Conservation (phyloP, 1,284 basidiomycete species). For the Ustilago xerochloae region DNA sequence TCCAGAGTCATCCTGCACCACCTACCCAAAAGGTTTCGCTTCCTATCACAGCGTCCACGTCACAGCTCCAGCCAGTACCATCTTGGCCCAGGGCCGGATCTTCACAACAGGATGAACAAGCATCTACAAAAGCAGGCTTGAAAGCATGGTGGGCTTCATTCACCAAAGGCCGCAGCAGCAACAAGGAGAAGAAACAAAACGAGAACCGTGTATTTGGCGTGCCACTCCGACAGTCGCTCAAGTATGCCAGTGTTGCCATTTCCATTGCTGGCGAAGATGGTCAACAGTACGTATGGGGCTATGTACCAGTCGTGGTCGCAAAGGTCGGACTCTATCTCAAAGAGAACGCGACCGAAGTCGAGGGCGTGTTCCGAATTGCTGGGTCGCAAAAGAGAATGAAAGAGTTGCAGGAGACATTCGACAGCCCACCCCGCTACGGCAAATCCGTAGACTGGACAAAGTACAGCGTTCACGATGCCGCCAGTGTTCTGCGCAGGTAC, state of each 20-base stretch:
- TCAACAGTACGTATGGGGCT: conserved; percentile 72
- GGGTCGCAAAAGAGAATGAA: conserved; percentile 90
- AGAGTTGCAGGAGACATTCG: conserved; percentile 89
- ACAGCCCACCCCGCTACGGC: conserved; percentile 88
- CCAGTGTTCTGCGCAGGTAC: conserved; percentile 93
- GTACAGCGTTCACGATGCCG: conserved; percentile 94
- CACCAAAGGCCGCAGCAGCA: conserved; percentile 41
- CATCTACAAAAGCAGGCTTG: conserved; percentile 53
- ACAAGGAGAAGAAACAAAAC: conserved; percentile 46
- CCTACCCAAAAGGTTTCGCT: conserved; percentile 20
- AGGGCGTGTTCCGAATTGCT: conserved; percentile 86
- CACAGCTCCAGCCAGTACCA: conserved; percentile 42
- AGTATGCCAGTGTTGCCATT: conserved; percentile 91
- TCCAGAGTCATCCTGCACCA: conserved; percentile 36
- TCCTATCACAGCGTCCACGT: conserved; percentile 31
- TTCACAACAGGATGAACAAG: conserved; percentile 49
- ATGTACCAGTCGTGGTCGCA: conserved; percentile 95
- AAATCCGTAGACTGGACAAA: conserved; percentile 91
- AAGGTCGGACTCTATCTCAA: conserved; percentile 79
- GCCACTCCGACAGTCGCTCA: conserved; percentile 83
- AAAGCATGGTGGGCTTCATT: conserved; percentile 61
- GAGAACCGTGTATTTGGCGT: conserved; percentile 77
- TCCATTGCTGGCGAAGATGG: conserved; percentile 79
- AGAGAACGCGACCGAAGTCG: conserved; percentile 80
- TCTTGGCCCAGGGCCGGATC: conserved; percentile 38